Evolutionary conservation across 371 early-diverging fungal genomes (phyloP).

Genomic region (Mortierella sp.): DNA sequence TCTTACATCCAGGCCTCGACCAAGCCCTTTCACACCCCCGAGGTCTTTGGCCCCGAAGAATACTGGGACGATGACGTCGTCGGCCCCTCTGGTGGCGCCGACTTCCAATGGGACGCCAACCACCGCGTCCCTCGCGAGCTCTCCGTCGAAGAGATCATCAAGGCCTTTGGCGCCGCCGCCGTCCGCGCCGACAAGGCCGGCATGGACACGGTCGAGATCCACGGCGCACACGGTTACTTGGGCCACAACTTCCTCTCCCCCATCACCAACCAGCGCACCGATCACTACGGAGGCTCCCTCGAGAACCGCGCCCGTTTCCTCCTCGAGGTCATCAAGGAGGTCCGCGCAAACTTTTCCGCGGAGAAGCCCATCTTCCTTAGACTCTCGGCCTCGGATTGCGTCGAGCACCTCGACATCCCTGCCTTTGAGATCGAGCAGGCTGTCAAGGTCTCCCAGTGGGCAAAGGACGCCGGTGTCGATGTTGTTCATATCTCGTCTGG

Average conservation of each 20-base stretch:
- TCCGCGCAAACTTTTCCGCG: constrained; percentile 78
- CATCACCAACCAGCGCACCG: constrained; percentile 84
- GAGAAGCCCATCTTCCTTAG: constrained; percentile 86
- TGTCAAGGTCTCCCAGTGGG: constrained; percentile 64
- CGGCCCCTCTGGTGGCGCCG: constrained; percentile 70
- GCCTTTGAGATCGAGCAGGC: constrained; percentile 76
- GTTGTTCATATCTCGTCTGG: constrained; percentile 80
- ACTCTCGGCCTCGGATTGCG: constrained; percentile 79
- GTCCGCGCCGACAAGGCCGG: constrained; percentile 80
- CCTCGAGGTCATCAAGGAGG: constrained; percentile 70
- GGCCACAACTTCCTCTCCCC: constrained; percentile 85
- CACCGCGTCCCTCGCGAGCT: constrained; percentile 73
- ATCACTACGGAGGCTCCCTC: constrained; percentile 84
- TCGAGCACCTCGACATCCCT: constrained; percentile 59
- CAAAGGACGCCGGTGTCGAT: constrained; percentile 79
- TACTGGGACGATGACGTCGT: constrained; percentile 84
- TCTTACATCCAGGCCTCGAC: constrained; percentile 61
- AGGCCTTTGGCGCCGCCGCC: constrained; percentile 80
- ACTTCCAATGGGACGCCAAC: constrained; percentile 60
- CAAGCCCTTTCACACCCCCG: constrained; percentile 52
- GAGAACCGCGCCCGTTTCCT: constrained; percentile 84
- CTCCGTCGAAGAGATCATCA: constrained; percentile 61
- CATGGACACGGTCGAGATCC: constrained; percentile 89
- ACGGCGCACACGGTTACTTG: constrained; percentile 82
- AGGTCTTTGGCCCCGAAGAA: constrained; percentile 54